Evolutionary conservation across 495 filamentous ascomycete genomes (phyloP).

Genomic region (Hapsidospora chrysogenum): DNA sequence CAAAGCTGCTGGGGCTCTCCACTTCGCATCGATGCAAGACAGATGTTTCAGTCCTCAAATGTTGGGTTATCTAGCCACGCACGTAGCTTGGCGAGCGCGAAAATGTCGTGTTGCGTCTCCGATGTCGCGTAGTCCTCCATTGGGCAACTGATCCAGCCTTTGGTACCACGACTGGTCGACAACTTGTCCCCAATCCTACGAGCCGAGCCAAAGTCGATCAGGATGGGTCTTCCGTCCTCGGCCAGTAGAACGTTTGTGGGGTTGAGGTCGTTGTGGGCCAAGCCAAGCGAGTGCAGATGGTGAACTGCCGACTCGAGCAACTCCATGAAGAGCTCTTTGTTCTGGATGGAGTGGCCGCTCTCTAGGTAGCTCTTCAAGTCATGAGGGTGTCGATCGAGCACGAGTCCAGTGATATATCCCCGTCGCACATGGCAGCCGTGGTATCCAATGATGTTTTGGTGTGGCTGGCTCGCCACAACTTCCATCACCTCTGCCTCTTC

Average conservation of each 20-base stretch:
- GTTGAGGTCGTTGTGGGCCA: conserved; percentile 24
- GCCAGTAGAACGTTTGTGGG: conserved; percentile 21
- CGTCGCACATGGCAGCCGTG: conserved; percentile 14
- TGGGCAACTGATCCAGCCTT: conserved; percentile 13
- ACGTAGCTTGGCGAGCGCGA: conserved; percentile 11
- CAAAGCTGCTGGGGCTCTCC: too few species aligned
- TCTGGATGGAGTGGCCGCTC: conserved; percentile 3
- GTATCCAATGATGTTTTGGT: conserved; percentile 22
- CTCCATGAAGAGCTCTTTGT: conserved; percentile 13
- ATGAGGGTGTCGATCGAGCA: conserved; percentile 17
- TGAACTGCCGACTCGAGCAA: conserved; percentile 14
- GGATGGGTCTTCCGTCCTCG: conserved; percentile 10
- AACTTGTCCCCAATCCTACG: conserved; percentile 4
- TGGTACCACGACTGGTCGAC: conserved; percentile 11
- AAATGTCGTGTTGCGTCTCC: conserved; percentile 12
- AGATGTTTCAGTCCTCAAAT: conserved; percentile 6
- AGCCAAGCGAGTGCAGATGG: conserved; percentile 17
- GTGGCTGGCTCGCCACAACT: conserved; percentile 8
- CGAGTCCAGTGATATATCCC: conserved; percentile 19
- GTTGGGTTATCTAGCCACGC: conserved; percentile 9
- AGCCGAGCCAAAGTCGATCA: conserved; percentile 19
- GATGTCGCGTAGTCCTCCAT: conserved; percentile 15
- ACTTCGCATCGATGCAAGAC: too few species aligned
- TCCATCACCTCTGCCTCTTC: conserved; percentile 12
- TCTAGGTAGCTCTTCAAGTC: conserved; percentile 9